These are phyloP conservation scores for Lodderomyces pseudojiufengensis DNA, from an alignment of 1,139 yeast genomes.

Conservation along the genomic window DNA sequence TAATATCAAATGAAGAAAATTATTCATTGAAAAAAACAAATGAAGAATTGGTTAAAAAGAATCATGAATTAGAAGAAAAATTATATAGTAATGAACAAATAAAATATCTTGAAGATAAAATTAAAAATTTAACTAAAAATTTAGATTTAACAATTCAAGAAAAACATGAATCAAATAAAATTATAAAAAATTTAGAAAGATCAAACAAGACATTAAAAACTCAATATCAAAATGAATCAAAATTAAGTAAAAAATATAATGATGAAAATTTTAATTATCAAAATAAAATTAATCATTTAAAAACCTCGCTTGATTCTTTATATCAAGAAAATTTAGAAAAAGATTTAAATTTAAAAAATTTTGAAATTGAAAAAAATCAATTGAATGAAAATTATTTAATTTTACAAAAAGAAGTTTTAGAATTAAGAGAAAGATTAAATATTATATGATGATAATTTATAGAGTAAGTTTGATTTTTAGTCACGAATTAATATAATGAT, in stretches of 20 bases:
- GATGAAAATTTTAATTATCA: conserved; percentile 48
- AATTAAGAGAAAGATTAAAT: conserved; percentile 48
- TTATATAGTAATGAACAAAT: conserved; percentile 45
- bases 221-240: conserved; percentile 34
- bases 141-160: conserved; percentile 31
- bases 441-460: no score
- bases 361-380: conserved; percentile 41
- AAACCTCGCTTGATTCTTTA: conserved; percentile 32
- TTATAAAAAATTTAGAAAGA: conserved; percentile 30
- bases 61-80: conserved; percentile 36
- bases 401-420: conserved; percentile 63
- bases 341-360: conserved; percentile 32
- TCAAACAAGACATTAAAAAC: conserved; percentile 35
- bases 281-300: conserved; percentile 37
- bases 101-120: conserved; percentile 43
- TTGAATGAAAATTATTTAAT: conserved; percentile 51
- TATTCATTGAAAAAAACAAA: conserved; percentile 39
- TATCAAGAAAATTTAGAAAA: conserved; percentile 41
- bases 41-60: conserved; percentile 32
- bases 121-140: conserved; percentile 26
- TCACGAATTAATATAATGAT: no score
- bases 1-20: conserved; percentile 41
- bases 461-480: no score
- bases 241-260: conserved; percentile 40
- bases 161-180: conserved; percentile 30